phyloP scores from a whole-genome alignment of 2,329 filamentous ascomycete species.

The Aspergillus phoenicis region DNA sequence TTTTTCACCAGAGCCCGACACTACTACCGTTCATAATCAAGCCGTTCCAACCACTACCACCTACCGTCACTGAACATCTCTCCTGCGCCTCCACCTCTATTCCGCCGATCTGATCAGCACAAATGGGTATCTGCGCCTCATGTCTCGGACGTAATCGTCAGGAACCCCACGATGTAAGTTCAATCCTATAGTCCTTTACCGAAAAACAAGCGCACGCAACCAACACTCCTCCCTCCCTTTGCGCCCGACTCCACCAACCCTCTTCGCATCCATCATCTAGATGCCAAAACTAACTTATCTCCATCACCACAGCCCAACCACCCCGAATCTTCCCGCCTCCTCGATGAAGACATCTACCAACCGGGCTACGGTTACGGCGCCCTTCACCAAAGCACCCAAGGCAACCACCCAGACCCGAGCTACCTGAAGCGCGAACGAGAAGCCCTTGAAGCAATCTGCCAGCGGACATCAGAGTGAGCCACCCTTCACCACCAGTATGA shows the following conservation, averaged over 20 bases:
- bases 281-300: background rate
- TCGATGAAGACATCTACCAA: constrained; percentile 50
- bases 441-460: constrained; percentile 50
- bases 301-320: constrained; percentile 13
- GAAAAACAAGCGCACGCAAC: background rate
- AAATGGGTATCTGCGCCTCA: constrained; percentile 50
- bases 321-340: constrained; percentile 48
- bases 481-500: background rate
- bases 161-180: constrained; percentile 41
- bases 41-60: constrained; percentile 1
- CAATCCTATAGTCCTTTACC: constrained; percentile 8
- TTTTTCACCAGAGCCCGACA: background rate
- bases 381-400: constrained; percentile 40
- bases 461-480: constrained; percentile 50
- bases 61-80: constrained; percentile 15
- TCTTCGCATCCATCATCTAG: background rate
- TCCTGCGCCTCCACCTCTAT: constrained; percentile 10
- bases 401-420: constrained; percentile 45
- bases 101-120: constrained; percentile 15
- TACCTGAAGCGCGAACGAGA: constrained; percentile 48
- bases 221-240: background rate
- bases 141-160: constrained; percentile 45
- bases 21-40: background rate
- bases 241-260: background rate
- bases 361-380: constrained; percentile 48